A percentile compares a stretch with the other conserved stretches of the same genome.
Evolutionary conservation across 2,329 filamentous ascomycete species (phyloP).

Genomic region (Fusarium vanettenii): DNA sequence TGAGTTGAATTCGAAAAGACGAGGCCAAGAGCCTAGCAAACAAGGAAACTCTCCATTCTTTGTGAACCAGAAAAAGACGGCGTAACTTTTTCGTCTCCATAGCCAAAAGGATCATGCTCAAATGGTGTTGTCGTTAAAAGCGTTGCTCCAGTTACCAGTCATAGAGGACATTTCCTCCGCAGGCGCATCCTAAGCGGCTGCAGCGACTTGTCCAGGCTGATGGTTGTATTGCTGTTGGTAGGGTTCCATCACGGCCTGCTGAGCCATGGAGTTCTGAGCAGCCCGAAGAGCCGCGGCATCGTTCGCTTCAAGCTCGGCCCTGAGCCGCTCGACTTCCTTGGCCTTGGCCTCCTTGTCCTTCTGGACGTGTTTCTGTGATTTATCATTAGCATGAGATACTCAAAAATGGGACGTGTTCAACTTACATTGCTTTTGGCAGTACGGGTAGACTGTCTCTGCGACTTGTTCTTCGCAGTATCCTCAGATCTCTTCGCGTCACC

Average conservation of each 20-base stretch:
- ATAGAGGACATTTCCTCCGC: not conserved
- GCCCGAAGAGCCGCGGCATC: not conserved
- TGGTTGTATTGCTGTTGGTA: not conserved
- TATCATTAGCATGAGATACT: not conserved
- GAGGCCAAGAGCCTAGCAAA: not conserved
- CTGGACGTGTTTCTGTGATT: not conserved
- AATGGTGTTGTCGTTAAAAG: not conserved
- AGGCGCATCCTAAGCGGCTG: not conserved
- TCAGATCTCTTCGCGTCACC: not conserved
- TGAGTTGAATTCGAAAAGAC: not conserved
- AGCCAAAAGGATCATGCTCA: not conserved
- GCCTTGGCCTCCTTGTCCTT: not conserved
- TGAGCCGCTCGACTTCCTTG: not conserved
- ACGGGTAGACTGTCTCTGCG: not conserved
- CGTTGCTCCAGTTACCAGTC: not conserved
- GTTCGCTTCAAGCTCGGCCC: conserved; percentile 13
- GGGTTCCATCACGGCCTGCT: not conserved
- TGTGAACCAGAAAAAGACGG: not conserved
- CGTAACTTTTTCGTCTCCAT: not conserved
- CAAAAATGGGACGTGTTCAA: not conserved
- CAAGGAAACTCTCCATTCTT: not conserved
- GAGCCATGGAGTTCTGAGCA: not conserved
- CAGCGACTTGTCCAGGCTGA: not conserved
- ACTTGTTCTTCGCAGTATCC: not conserved
- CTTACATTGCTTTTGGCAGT: not conserved